Base-by-base conservation (phyloP, 2,329 filamentous ascomycete genomes). In the Fusarium brevicatenulatum region DNA sequence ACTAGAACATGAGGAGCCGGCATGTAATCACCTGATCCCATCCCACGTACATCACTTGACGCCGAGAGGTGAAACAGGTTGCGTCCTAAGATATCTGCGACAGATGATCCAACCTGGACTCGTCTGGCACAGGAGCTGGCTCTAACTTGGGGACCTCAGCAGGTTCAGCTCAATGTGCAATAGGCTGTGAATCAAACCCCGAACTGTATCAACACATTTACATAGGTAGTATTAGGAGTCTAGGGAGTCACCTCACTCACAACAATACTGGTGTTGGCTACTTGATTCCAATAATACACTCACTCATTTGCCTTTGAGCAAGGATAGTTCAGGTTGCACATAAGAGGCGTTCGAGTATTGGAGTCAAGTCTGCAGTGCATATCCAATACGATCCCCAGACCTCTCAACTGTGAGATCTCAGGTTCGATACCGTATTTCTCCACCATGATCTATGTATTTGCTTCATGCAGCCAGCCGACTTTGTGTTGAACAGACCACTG, bases 21-120 rank as follows among this genome's bases (percentile, higher is more conserved):
- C 28, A 67, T 64, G 44, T 55, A 59, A 73, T 73, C 71, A 73
- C 71, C 71, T 73, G 71, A 73, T 74, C 56, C 47, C 59, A 71
- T 58, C 54, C 54, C 46, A 16, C 43, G 11, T 42, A 57, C 59
- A 74, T 73, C 71, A 73, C 71, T 73, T 73, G 71, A 73, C 57
- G 63, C 47, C 54, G 39, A 40, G 56, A 68, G 30, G 68, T 74
- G 71, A 73, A 73, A 73, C 71, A 72, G 59, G 64, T 44, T 73
- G 71, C 63, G 57, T 68, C 70, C 70, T 68, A 71, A 68, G 52
- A 64, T 68, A 57, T 60, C 32, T 42, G 42, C 47, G 43, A 52
- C 44, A 40, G 57, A 68, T 67, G 67, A 57, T 68, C 47, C 57
- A 47, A 49, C 28, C 16, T 61, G 36, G 54, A 42, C 53, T 71